Percentiles rank a stretch among this genome's conserved stretches.
phyloP scores from a whole-genome alignment of 225 moss, liverwort and hornwort species.

The Pseudoscleropodium purum region DNA sequence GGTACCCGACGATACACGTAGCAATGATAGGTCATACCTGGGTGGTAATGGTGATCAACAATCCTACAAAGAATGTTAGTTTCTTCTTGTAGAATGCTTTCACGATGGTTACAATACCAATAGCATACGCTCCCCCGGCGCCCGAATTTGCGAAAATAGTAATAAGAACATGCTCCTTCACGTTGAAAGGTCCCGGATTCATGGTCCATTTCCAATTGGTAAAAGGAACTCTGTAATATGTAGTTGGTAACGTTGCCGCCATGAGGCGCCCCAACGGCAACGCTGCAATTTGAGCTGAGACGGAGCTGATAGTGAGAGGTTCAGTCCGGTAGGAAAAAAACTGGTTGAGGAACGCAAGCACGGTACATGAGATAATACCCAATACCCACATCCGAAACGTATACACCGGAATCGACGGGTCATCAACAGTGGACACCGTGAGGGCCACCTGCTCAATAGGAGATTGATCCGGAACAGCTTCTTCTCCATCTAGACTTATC shows the following conservation, averaged over 20 bases:
- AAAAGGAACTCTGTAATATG: constrained; percentile 25
- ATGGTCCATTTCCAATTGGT: constrained; percentile 51
- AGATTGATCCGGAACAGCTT: constrained; percentile 44
- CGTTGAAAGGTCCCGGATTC: constrained; percentile 54
- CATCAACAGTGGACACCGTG: constrained; percentile 47
- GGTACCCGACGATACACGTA: not conserved
- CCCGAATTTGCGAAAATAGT: constrained; percentile 62
- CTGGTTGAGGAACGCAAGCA: constrained; percentile 48
- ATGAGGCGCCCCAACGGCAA: constrained; percentile 48
- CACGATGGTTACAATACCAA: constrained; percentile 40
- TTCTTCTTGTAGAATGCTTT: constrained; percentile 52
- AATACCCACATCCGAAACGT: constrained; percentile 60
- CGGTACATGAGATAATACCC: constrained; percentile 30
- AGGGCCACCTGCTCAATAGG: constrained; percentile 54
- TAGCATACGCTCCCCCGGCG: constrained; percentile 53
- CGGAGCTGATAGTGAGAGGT: constrained; percentile 30
- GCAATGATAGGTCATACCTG: constrained; percentile 20
- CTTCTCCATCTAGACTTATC: constrained; percentile 35
- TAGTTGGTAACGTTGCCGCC: constrained; percentile 48
- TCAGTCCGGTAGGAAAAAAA: constrained; percentile 48
- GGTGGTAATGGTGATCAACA: constrained; percentile 51
- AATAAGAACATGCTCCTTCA: constrained; percentile 66
- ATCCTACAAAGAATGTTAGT: constrained; percentile 43
- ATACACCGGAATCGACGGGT: constrained; percentile 39
- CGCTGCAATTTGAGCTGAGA: constrained; percentile 48